Evolutionary conservation across 1,284 basidiomycete genomes (phyloP), one percentile per base, ranked within the genome.

Genomic region (Cerioporus squamosus): DNA sequence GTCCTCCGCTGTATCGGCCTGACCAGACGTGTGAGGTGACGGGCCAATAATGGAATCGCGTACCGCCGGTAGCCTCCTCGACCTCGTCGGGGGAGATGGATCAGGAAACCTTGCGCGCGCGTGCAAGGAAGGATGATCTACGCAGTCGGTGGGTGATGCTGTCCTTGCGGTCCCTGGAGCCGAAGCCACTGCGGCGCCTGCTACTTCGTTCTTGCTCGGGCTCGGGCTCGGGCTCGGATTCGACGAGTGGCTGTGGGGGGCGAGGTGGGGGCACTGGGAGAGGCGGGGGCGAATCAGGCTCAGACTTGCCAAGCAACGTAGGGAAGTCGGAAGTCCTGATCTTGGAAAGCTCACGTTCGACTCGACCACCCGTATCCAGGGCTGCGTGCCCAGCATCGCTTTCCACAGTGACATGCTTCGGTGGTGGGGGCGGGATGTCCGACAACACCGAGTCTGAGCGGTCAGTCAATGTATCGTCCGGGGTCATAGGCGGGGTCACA

Each of bases 401-500:
- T 14, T 58, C 58, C 33, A 62, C 17, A 46, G 51, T 39, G 23
- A 56, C 44, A 23, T 61, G 60, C 54, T 65, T 58, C 42, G 65
- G 61, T 0, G 61, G 47, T 10, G 57, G 51, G 2, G 63, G 57
- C 10, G 69, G 66, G 3, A 66, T 61, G 5, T 67, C 68, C 17
- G 55, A 57, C 8, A 66, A 46, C 20, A 58, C 53, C 4, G 69
- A 68, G 7, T 55, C 56, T 8, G 61, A 62, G 8, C 65, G 63
- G 2, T 66, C 66, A 9, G 68, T 73, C 43, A 71, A 50, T 4
- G 67, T 69, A 57, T 72, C 71, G 60, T 73, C 71, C 2, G 71
- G 70, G 0, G 71, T 73, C 71, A 73, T 73, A 5, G 71, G 70
- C 43, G 71, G 71, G 3, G 62, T 61, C 12, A 69, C 68, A 8